Conservation (phyloP, 83 land plant species). For the Diphasiastrum complanatum region DNA sequence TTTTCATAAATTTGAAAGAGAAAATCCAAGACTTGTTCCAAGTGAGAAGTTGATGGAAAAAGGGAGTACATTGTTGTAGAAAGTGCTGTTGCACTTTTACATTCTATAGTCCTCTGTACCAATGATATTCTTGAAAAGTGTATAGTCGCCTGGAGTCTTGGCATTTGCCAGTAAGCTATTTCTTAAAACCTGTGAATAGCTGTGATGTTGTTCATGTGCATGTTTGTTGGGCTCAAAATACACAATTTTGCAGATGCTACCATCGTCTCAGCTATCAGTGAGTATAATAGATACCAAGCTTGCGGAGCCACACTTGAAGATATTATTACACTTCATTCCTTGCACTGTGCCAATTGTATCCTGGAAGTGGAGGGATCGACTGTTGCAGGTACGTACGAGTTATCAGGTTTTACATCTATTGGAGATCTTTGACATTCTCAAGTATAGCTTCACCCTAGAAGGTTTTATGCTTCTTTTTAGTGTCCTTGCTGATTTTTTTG, state of each 20-base stretch:
- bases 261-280: slow-evolving; percentile 27
- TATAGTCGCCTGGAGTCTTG: too few species aligned
- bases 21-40: too few species aligned
- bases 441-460: too few species aligned
- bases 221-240: too few species aligned
- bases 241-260: slow-evolving; percentile 30
- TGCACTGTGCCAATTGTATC: slow-evolving; percentile 5
- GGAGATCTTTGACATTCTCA: too few species aligned
- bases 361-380: slow-evolving; percentile 16
- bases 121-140: too few species aligned
- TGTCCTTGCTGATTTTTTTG: too few species aligned
- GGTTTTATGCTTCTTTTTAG: background rate
- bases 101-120: too few species aligned
- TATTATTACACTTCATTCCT: slow-evolving; percentile 21
- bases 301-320: slow-evolving; percentile 22
- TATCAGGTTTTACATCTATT: too few species aligned
- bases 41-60: background rate
- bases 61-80: background rate
- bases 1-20: too few species aligned
- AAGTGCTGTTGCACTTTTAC: too few species aligned
- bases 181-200: background rate
- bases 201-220: background rate
- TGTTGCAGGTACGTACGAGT: slow-evolving; percentile 25
- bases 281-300: slow-evolving; percentile 15
- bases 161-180: too few species aligned